Percentiles rank a stretch among this genome's conserved stretches.
These are phyloP conservation scores for Syzygium jambos DNA, from an alignment of 345 rosid genomes.

Conservation along the genomic window DNA sequence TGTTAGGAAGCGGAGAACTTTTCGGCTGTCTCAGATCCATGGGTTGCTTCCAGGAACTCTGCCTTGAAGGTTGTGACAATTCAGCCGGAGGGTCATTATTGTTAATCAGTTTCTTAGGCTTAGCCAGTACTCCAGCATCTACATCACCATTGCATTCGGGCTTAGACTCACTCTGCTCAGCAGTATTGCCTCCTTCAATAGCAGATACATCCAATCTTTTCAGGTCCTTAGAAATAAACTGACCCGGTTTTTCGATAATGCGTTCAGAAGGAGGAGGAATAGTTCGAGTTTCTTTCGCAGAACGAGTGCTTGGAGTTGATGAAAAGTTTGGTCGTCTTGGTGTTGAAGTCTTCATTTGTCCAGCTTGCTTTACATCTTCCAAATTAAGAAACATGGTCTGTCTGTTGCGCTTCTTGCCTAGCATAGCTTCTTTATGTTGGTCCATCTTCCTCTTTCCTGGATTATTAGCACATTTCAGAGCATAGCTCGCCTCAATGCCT, in stretches of 20 bases:
- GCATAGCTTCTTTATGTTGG: conserved; percentile 91
- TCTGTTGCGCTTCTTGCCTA: conserved; percentile 91
- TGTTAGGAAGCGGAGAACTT: conserved; percentile 38
- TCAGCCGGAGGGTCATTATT: conserved; percentile 53
- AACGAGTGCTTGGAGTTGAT: conserved; percentile 51
- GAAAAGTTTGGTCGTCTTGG: conserved; percentile 69
- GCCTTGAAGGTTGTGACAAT: conserved; percentile 38
- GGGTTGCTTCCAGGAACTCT: conserved; percentile 79
- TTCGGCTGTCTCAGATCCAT: conserved; percentile 46
- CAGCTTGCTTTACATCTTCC: conserved; percentile 95
- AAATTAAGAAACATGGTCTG: conserved; percentile 85
- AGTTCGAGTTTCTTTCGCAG: conserved; percentile 63
- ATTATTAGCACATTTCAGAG: conserved; percentile 58
- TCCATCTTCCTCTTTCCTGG: conserved; percentile 80
- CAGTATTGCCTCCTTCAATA: conserved; percentile 39
- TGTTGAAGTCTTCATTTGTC: conserved; percentile 57
- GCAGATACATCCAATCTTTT: conserved; percentile 44
- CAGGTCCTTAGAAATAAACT: conserved; percentile 38
- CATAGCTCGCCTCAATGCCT: conserved; percentile 79
- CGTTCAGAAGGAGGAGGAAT: conserved; percentile 40
- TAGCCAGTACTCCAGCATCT: conserved; percentile 34
- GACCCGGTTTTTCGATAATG: conserved; percentile 40
- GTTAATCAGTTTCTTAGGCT: conserved; percentile 52
- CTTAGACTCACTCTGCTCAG: conserved; percentile 46
- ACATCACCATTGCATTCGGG: conserved; percentile 62